A percentile compares a stretch with the other conserved stretches of the same genome.
Evolutionary conservation across 345 rosid species (phyloP).

Genomic region (Microcos paniculata): DNA sequence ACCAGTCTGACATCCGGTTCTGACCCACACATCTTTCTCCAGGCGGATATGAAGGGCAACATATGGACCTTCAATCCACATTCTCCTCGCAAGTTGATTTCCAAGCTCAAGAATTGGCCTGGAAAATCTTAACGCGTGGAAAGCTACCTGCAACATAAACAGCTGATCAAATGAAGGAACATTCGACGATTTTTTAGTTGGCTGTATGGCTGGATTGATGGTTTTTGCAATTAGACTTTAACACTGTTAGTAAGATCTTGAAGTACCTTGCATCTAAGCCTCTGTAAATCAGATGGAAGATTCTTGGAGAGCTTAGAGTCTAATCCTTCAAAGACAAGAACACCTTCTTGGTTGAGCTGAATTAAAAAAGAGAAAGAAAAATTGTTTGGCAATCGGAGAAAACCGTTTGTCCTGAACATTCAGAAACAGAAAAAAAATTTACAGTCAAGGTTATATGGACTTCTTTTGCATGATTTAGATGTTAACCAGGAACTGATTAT

Average conservation of each 20-base stretch:
- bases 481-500: background rate
- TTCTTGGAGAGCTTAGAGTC: slow-evolving; percentile 71
- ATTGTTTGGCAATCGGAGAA: background rate
- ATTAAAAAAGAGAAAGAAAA: too few species aligned
- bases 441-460: background rate
- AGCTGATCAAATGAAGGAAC: background rate
- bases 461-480: background rate
- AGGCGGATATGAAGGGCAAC: slow-evolving; percentile 69
- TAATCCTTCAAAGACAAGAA: slow-evolving; percentile 59
- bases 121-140: slow-evolving; percentile 64
- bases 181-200: background rate
- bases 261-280: slow-evolving; percentile 69
- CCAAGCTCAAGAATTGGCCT: slow-evolving; percentile 63
- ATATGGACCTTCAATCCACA: slow-evolving; percentile 84
- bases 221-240: background rate
- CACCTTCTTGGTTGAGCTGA: slow-evolving; percentile 64
- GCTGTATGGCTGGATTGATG: background rate
- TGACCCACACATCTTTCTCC: slow-evolving; percentile 77
- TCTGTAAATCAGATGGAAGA: slow-evolving; percentile 71
- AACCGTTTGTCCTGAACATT: background rate
- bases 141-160: slow-evolving; percentile 53
- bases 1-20: slow-evolving; percentile 77
- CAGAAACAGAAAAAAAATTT: background rate
- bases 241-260: background rate
- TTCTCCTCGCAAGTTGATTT: slow-evolving; percentile 59